Base-by-base conservation (phyloP, 1,284 basidiomycete genomes). In the Earliella scabrosa region DNA sequence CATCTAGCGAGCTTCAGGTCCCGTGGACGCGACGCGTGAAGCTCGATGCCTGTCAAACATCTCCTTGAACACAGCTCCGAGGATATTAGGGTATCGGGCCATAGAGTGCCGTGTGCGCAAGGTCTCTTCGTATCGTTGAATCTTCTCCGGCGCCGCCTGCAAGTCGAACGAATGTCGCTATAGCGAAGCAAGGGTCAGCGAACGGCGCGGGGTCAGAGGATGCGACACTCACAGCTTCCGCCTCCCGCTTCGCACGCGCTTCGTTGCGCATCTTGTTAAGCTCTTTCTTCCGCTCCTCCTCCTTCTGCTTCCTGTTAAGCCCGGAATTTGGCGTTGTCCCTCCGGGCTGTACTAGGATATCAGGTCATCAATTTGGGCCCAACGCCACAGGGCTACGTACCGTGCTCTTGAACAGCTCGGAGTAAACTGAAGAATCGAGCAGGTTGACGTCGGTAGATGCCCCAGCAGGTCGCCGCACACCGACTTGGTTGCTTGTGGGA, bases 261-360 rank as follows among this genome's bases (percentile, higher is more conserved):
- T 90, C 90, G 39, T 90, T 86, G 52, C 86, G 79, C 84, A 90
- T 82, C 66, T 77, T 83, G 64, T 87, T 78, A 58, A 92, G 65
- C 59, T 91, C 85, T 63, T 81, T 86, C 52, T 83, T 78, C 40
- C 87, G 77, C 62, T 89, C 87, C 59, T 88, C 86, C 23, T 88
- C 84, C 60, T 86, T 87, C 61, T 87, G 80, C 54, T 83, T 80
- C 52, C 78, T 66, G 59, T 76, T 85, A 49, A 83, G 65, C 7
- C 84, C 83, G n/a, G 83, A 82, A 46, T 79, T 79, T 3, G 86
- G 80, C 21, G 81, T 78, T 45, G 70, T 78, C 21, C 79, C 78
- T n/a, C 81, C 82, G 11, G 78, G 68, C 82, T 81, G 34, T 10
- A 39, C 26, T 49, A 18, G 10, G 7, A n/a, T 16, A 21, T 50